Evolutionary conservation across 768 basidiomycete genomes (phyloP).

Genomic region (Baorangia bicolor): DNA sequence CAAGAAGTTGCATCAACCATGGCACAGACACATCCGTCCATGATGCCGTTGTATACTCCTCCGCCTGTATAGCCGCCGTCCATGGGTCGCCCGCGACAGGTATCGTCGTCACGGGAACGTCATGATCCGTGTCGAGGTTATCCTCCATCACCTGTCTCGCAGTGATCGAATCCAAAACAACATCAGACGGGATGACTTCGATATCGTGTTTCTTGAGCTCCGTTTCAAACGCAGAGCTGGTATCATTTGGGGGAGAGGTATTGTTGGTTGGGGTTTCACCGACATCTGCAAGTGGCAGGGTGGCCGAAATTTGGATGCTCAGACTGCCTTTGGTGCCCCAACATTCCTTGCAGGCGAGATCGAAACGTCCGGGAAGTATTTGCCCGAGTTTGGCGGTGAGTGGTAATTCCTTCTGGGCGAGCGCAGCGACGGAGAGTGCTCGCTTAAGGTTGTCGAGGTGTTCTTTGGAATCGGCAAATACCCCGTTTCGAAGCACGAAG

Average conservation of each 20-base stretch:
- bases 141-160: conserved; percentile 32
- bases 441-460: conserved; percentile 36
- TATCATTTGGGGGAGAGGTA: background rate
- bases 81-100: conserved; percentile 25
- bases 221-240: conserved; percentile 34
- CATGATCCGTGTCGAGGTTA: conserved; percentile 22
- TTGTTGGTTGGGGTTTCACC: background rate
- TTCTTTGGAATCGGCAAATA: conserved; percentile 35
- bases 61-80: conserved; percentile 22
- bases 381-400: conserved; percentile 39
- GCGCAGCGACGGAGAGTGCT: conserved; percentile 42
- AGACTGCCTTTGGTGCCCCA: conserved; percentile 46
- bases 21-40: conserved; percentile 29
- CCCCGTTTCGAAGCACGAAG: conserved; percentile 44
- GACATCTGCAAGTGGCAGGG: background rate
- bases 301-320: conserved; percentile 22
- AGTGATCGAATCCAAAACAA: conserved; percentile 29
- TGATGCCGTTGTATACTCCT: conserved; percentile 27
- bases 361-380: conserved; percentile 44
- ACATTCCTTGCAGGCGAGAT: conserved; percentile 45
- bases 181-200: conserved; percentile 23
- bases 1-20: conserved; percentile 44
- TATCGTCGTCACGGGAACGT: conserved; percentile 15
- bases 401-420: conserved; percentile 42
- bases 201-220: conserved; percentile 37